phyloP scores from a whole-genome alignment of 441 rosid genomes.

The Populus hybrid region DNA sequence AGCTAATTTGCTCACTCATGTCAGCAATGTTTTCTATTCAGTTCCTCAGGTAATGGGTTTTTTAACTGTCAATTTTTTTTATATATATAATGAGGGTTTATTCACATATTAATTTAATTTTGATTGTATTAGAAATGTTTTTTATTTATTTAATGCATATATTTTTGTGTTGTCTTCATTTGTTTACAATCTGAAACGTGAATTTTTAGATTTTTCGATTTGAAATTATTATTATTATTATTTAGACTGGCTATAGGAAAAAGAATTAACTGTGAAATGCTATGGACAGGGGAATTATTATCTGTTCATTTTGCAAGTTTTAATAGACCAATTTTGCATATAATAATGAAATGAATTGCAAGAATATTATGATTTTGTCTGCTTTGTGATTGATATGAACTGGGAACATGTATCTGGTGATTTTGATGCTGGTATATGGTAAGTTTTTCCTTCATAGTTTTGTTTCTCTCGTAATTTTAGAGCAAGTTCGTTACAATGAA shows the following conservation, averaged over 20 bases:
- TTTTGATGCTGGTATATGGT: background rate
- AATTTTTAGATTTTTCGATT: background rate
- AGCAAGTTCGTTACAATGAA: background rate
- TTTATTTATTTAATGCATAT: background rate
- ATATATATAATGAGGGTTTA: background rate
- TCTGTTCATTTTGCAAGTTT: background rate
- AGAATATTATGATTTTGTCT: background rate
- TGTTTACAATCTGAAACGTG: background rate
- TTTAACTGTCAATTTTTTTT: background rate
- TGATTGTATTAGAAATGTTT: background rate
- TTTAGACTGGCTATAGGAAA: background rate
- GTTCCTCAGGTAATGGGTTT: slow-evolving; percentile 37
- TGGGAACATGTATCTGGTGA: background rate
- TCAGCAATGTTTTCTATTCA: slow-evolving; percentile 44
- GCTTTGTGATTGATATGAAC: background rate
- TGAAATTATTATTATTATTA: too few relatives aligned
- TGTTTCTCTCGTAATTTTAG: background rate
- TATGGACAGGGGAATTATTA: background rate
- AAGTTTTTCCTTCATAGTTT: background rate
- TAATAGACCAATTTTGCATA: background rate
- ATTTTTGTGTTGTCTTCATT: slow-evolving; percentile 1
- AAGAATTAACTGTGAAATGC: background rate
- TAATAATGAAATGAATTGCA: background rate
- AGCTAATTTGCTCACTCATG: slow-evolving; percentile 41
- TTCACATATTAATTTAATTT: background rate